Conservation (phyloP, 495 filamentous ascomycete species). For the Haplographium delicatum region DNA sequence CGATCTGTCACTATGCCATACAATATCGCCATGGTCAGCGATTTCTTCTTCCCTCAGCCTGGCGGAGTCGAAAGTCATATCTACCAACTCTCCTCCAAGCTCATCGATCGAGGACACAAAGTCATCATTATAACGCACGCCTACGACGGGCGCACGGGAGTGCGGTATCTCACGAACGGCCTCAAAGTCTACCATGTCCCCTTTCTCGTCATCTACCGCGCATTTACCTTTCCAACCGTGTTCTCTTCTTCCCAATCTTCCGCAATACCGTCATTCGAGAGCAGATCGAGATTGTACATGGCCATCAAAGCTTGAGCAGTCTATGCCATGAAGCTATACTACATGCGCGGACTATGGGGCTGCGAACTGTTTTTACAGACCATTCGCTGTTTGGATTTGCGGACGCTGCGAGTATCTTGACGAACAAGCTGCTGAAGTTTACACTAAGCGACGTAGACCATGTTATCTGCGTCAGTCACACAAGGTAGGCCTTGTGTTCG, state of each 20-base stretch:
- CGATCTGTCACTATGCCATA: constrained; percentile 46
- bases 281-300: constrained; percentile 93
- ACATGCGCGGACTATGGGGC: constrained; percentile 92
- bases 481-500: constrained; percentile 75
- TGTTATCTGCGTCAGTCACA: constrained; percentile 96
- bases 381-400: constrained; percentile 96
- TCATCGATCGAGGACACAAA: constrained; percentile 95
- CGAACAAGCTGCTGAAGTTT: constrained; percentile 96
- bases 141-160: constrained; percentile 81
- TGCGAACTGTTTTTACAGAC: constrained; percentile 94
- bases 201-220: constrained; percentile 91
- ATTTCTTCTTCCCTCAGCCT: constrained; percentile 98
- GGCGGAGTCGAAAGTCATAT: constrained; percentile 97
- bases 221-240: constrained; percentile 96
- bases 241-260: constrained; percentile 98
- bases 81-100: constrained; percentile 91
- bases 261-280: constrained; percentile 93
- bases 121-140: constrained; percentile 97
- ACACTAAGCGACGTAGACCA: constrained; percentile 94
- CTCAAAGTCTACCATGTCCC: constrained; percentile 97
- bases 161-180: constrained; percentile 94
- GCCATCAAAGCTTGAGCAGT: constrained; percentile 85
- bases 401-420: constrained; percentile 90
- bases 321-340: constrained; percentile 93
- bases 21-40: constrained; percentile 84